Base-by-base conservation (phyloP, 169 alveolate species). In the Perkinsus chesapeaki region DNA sequence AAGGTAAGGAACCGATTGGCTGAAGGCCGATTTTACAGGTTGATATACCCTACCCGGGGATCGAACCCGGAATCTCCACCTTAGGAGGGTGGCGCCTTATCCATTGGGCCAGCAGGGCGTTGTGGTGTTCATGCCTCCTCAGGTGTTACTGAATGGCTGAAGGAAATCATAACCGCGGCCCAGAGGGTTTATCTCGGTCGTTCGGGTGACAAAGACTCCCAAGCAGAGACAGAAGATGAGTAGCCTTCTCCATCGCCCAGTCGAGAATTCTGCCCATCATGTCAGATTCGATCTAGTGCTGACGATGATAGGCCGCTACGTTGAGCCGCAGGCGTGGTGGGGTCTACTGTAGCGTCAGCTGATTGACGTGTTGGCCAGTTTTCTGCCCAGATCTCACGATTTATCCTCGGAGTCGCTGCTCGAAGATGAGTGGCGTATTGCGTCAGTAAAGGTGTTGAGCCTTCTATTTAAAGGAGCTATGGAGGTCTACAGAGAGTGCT, bases 61-160 rank as follows among this genome's bases (percentile, higher is more conserved):
- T 60, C 82, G 82, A 60, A 60, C 82, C 82, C 23, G 82, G 82
- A 60, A 60, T 60, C 82, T 60, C 82, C 82, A 60, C 82, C 82
- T 60, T 60, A 60, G 82, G 82, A 60, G 82, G 82, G 82, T 60
- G 82, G 82, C 82, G 82, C 82, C 82, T 60, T 60, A 60, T 60
- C 82, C 82, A 60, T 60, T 60, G 82, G 82, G 82, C 82, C 82
- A 60, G 82, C 82, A 60, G 82, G 82, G 82, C 82, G 82, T 5
- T 60, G 82, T 5, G 27, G 3, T 34, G 82, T 60, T 7, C 23
- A 23, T 60, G 23, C 82, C 31, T 23, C 82, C 23, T 60, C 82
- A 60, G 82, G 82, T 20, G 82, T 16, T 20, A 60, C 82, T 0
- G 82, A 60, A 16, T 60, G 82, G 82, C 31, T 60, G 31, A 60